Base-by-base conservation (phyloP, 208 protist species). In the Naegleria gruberi region DNA sequence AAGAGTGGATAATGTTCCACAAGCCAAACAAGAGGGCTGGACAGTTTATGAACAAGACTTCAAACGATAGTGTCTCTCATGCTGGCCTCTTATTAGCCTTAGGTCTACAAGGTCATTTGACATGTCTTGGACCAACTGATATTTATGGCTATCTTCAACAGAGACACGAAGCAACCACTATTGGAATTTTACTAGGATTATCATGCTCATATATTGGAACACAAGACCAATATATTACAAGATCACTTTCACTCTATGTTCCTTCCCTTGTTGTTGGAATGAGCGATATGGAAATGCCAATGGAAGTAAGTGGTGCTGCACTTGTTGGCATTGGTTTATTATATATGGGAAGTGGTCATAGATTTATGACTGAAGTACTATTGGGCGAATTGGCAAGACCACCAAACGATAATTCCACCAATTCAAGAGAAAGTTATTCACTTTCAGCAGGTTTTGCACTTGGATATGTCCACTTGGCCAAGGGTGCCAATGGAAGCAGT, bases 301-400 rank as follows among this genome's bases (percentile, higher is more conserved):
- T 89, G 1, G 42, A 44, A 40, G n/a, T 91, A 3, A 37, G 5
- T 8, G 34, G 91, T 12, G 93, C 95, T 8, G 92, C 96, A 12
- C 46, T 97, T 0, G 34, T 97, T 5, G 94, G 95, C 44, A 86
- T 97, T 19, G 96, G 96, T 15, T 91, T 97, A n/a, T 90, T 97
- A 4, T 96, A 96, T 90, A 41, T 92, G 42, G 91, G 65, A 30
- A 94, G 89, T 0, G 65, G 55, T 0, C 90, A 96, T 91, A 57
- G 94, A 23, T 87, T 94, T 45, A 94, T 96, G 90, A 90, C 91
- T 10, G 94, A 97, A 83, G 92, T 96, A 10, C 51, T 97, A 3
- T 57, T 97, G 4, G 51, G 43, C 15, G 95, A 97, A 89, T 93
- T 97, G 34, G 86, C 89, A 41, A 46, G 90, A 42, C 90, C 90